Evolutionary conservation across 306 rosid species (phyloP).

Genomic region (Corylus avellana): DNA sequence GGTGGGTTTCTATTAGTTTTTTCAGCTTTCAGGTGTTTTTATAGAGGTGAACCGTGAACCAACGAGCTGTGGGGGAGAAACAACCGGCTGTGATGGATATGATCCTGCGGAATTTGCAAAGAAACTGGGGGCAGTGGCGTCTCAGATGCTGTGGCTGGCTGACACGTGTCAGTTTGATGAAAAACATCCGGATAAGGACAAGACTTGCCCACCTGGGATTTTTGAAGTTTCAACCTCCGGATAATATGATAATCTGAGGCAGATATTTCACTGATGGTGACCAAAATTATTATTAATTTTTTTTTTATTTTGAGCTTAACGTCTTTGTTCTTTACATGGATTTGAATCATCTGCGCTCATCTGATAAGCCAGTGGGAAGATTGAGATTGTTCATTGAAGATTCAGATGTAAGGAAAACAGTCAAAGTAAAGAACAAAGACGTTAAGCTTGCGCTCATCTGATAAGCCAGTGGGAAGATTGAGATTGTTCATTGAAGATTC

Average conservation of each 20-base stretch:
- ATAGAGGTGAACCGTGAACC: not conserved
- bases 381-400: no score
- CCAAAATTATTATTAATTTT: not conserved
- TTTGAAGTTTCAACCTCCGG: not conserved
- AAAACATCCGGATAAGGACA: not conserved
- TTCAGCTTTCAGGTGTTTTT: not conserved
- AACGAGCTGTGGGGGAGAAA: conserved; percentile 6
- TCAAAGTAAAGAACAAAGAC: no score
- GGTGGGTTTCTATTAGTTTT: not conserved
- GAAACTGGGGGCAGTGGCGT: not conserved
- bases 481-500: no score
- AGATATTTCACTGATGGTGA: not conserved
- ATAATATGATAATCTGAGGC: not conserved
- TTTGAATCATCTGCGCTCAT: not conserved
- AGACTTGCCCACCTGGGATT: not conserved
- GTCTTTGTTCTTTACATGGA: not conserved
- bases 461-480: no score
- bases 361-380: no score
- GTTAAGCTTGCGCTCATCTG: no score
- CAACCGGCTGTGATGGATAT: conserved; percentile 27
- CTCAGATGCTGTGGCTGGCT: not conserved
- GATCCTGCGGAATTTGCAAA: not conserved
- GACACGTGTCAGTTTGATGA: conserved; percentile 20
- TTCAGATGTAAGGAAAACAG: no score
- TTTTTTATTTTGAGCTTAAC: not conserved